Percentiles rank a stretch among this genome's conserved stretches.
These are phyloP conservation scores for Blastocystis sp. DNA, from an alignment of 352 stramenopile species.

Conservation along the genomic window DNA sequence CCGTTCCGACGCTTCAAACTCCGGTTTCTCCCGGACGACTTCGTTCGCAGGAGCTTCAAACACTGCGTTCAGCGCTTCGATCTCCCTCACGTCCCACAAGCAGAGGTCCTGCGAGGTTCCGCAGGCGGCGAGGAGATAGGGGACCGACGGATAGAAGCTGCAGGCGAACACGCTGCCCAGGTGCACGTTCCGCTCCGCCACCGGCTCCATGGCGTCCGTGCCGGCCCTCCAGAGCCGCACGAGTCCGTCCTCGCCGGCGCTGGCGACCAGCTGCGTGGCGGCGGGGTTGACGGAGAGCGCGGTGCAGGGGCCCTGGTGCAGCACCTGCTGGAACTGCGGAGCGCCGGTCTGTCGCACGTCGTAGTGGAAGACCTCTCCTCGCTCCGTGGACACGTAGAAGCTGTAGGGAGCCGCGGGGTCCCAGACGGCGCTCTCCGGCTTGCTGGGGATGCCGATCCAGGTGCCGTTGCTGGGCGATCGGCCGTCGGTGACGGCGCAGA, in stretches of 20 bases:
- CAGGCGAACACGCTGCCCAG: slow-evolving; percentile 82
- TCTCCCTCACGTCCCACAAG: slow-evolving; percentile 80
- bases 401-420: slow-evolving; percentile 81
- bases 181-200: slow-evolving; percentile 83
- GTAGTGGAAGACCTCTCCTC: slow-evolving; percentile 84
- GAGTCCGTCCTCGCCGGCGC: slow-evolving; percentile 89
- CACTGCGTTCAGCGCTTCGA: slow-evolving; percentile 61
- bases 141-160: slow-evolving; percentile 78
- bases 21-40: neutral
- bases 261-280: slow-evolving; percentile 85
- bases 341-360: slow-evolving; percentile 86
- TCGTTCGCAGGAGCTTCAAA: neutral
- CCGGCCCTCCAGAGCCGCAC: slow-evolving; percentile 90
- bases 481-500: slow-evolving; percentile 77
- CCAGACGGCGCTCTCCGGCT: slow-evolving; percentile 85
- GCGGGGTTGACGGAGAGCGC: slow-evolving; percentile 76
- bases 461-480: slow-evolving; percentile 67
- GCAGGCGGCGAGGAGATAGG: slow-evolving; percentile 79
- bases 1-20: slow-evolving; percentile 24
- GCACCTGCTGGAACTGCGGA: neutral
- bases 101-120: slow-evolving; percentile 78
- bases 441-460: slow-evolving; percentile 73
- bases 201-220: slow-evolving; percentile 67
- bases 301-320: slow-evolving; percentile 69
- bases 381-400: slow-evolving; percentile 84